A percentile compares a stretch with the other conserved stretches of the same genome.
These are phyloP conservation scores for Usnea hakonensis DNA, from an alignment of 495 filamentous ascomycete species.

Conservation along the genomic window DNA sequence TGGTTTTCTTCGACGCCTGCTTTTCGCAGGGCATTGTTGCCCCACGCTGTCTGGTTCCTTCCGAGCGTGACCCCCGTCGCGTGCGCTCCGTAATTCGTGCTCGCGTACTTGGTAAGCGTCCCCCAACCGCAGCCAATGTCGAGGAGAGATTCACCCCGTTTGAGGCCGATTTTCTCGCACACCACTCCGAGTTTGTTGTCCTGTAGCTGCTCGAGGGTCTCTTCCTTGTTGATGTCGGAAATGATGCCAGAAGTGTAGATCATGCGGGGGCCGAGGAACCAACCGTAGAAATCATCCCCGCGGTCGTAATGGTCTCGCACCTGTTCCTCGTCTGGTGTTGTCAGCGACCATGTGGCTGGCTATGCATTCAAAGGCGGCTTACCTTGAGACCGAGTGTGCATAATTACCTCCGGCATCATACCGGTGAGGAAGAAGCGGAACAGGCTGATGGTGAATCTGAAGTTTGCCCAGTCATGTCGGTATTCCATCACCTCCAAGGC, in stretches of 20 bases:
- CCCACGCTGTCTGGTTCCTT: conserved; percentile 66
- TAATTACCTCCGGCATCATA: conserved; percentile 59
- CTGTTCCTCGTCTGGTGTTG: conserved; percentile 60
- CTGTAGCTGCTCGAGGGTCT: conserved; percentile 59
- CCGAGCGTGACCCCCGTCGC: conserved; percentile 63
- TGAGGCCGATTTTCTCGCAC: conserved; percentile 62
- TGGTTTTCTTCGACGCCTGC: conserved; percentile 53
- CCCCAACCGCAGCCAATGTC: conserved; percentile 70
- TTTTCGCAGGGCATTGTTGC: conserved; percentile 55
- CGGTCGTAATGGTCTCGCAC: conserved; percentile 70
- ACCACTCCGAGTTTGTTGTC: conserved; percentile 65
- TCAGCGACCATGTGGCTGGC: conserved; percentile 4
- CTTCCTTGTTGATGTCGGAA: conserved; percentile 57
- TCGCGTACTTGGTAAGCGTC: conserved; percentile 60
- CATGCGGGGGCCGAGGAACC: conserved; percentile 68
- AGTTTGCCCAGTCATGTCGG: conserved; percentile 62
- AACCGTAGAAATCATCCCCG: conserved; percentile 68
- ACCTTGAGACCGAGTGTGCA: conserved; percentile 65
- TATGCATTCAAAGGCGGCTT: conserved; percentile 15
- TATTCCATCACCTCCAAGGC: conserved; percentile 54
- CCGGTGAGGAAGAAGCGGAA: conserved; percentile 62
- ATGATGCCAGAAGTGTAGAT: conserved; percentile 67
- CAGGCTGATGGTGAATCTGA: conserved; percentile 56
- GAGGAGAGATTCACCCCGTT: conserved; percentile 54
- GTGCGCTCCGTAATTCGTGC: conserved; percentile 52